Conservation (phyloP, 257 asterid genomes). For the Euphrasia confusa region DNA sequence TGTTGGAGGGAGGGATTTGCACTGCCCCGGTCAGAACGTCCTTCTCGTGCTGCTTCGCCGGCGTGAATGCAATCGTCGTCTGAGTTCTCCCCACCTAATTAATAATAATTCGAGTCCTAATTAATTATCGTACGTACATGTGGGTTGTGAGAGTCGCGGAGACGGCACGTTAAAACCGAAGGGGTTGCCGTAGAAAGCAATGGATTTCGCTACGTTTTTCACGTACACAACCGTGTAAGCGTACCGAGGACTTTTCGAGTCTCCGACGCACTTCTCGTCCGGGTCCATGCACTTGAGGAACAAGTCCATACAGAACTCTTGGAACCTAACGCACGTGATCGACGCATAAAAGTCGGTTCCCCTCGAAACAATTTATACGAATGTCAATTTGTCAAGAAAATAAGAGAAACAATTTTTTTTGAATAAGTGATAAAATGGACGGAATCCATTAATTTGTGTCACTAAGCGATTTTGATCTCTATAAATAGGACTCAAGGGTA, state of each 20-base stretch:
- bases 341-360: no score
- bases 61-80: constrained; percentile 87
- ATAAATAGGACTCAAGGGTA: no score
- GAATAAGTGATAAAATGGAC: no score
- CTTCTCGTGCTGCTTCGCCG: constrained; percentile 72
- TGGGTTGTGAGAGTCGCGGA: constrained; percentile 44
- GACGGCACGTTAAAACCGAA: constrained; percentile 68
- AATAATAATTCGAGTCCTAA: background rate
- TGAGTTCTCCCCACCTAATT: constrained; percentile 79
- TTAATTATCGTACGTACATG: constrained; percentile 20
- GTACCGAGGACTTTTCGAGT: constrained; percentile 32
- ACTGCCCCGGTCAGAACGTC: constrained; percentile 67
- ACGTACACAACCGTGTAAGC: constrained; percentile 38
- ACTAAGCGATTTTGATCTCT: no score
- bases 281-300: no score
- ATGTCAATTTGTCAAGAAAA: no score
- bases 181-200: constrained; percentile 62
- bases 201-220: constrained; percentile 61
- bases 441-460: no score
- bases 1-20: constrained; percentile 31
- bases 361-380: no score
- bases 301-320: no score
- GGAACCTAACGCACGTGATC: no score
- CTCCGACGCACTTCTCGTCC: no score
- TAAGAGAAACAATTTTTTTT: no score